Evolutionary conservation across 169 alveolate species (phyloP), one percentile per base, ranked within the genome.

Genomic region (Theileria annulata): DNA sequence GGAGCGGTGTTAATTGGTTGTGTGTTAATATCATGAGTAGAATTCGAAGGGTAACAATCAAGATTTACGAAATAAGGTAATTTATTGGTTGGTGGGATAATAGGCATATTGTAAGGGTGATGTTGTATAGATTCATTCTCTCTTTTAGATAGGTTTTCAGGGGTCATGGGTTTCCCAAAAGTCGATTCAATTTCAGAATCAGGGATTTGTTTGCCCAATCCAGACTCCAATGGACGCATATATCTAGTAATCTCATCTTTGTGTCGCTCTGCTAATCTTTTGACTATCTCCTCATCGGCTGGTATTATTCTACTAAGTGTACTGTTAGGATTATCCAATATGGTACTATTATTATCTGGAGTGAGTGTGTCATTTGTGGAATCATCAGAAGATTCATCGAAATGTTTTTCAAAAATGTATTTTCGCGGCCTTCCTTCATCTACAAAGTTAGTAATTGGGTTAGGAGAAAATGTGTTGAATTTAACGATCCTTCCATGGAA

Each of bases 21-120:
- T n/a, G n/a, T n/a, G n/a, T n/a, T n/a, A n/a, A n/a, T n/a, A n/a
- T n/a, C n/a, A n/a, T n/a, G n/a, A 30, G 54, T 27, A 68, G 80
- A 3, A 3, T 74, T n/a, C 58, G 21, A 15, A 27, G 48, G 86
- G 80, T 48, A 47, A 62, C 13, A 62, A 35, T 82, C 79, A 51
- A 82, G 31, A 54, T 82, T 82, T 6, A 82, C 85, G 54, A 75
- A 82, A 37, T 82, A 82, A 3, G 89, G 89, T 25, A 82, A 31
- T 48, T 48, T 51, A 58, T 60, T 37, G 4, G 89, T 75, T 0
- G 86, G 86, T 35, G 79, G 83, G 21, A 70, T 79, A 2, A 35
- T 70, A 30, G 85, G 86, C 15, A 76, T 64, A 17, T 51, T 51
- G 0, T 12, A 19, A n/a, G 48, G 71, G 17, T 72, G 23, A 28